Percentiles rank a stretch among this genome's conserved stretches.
These are phyloP conservation scores for Cystofilobasidium macerans DNA, from an alignment of 768 basidiomycete genomes.

Conservation along the genomic window DNA sequence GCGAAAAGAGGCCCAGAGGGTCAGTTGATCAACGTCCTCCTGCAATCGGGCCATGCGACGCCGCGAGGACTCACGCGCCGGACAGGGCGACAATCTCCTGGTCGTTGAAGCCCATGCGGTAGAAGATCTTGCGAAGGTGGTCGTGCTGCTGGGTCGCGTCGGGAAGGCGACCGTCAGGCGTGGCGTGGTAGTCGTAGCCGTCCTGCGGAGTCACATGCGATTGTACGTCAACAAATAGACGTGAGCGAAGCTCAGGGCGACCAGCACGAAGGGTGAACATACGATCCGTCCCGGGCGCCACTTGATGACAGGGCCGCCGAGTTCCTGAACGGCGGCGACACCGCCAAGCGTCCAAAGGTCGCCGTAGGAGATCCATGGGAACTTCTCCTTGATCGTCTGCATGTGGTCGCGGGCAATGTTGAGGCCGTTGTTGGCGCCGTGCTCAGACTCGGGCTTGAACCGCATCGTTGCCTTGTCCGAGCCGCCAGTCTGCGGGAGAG, in stretches of 20 bases:
- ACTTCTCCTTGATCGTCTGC: constrained; percentile 76
- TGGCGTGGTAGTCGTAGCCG: constrained; percentile 53
- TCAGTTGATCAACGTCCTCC: too few relatives aligned
- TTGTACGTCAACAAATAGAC: background rate
- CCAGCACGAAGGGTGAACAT: constrained; percentile 40
- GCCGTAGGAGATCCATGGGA: constrained; percentile 89
- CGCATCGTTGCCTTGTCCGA: constrained; percentile 94
- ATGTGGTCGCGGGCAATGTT: constrained; percentile 67
- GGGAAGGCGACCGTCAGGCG: constrained; percentile 40
- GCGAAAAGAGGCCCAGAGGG: background rate
- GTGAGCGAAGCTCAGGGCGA: background rate
- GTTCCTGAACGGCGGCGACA: constrained; percentile 79
- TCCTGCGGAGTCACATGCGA: background rate
- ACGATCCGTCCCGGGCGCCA: constrained; percentile 82
- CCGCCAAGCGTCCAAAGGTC: constrained; percentile 95
- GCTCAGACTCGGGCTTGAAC: constrained; percentile 52
- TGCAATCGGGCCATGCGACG: too few relatives aligned
- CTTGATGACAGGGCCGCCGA: constrained; percentile 72
- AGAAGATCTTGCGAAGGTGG: constrained; percentile 79
- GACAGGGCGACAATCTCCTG: constrained; percentile 76
- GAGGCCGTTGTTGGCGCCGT: constrained; percentile 68
- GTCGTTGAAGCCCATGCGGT: constrained; percentile 89
- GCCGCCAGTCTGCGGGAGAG: constrained; percentile 39
- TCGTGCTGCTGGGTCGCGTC: constrained; percentile 72
- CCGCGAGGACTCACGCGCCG: constrained; percentile 43